Base-by-base conservation (phyloP, 495 filamentous ascomycete species). In the Diplogelasinospora grovesii region DNA sequence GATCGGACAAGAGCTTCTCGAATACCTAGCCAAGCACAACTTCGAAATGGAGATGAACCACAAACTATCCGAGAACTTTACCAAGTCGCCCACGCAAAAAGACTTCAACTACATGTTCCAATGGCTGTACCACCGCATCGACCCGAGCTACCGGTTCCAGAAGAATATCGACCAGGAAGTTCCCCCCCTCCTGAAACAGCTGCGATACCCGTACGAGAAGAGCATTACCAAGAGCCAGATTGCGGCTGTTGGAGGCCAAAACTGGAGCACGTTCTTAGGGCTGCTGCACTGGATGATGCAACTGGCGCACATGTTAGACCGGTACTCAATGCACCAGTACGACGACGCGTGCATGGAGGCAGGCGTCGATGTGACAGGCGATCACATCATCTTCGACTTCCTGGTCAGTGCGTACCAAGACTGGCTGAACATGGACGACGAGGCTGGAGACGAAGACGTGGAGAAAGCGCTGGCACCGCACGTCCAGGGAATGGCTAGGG, bases 201-300 rank as follows among this genome's bases (percentile, higher is more conserved):
- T 99, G 48, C 81, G 92, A 27, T 99, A 99, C 62, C 92, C 92
- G 0, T 97, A 85, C 52, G 87, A 92, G 50, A 86, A 85, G 56
- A 84, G 76, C 52, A 96, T 97, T 54, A 93, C 87, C 33, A 97
- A 96, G 56, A 90, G 84, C 20, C 88, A 95, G 54, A 88, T 97
- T 35, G 75, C 86, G 1, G 90, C 93, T 1, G 93, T 97, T 4
- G 92, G 92, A 38, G 89, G 88, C 8, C 86, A 90, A 56, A 96
- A 95, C 52, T 99, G 92, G 92, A 81, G 83, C 20, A 86, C 85
- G 0, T 95, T 97, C 56, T 68, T 99, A 18, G 93, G 88, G 0
- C 71, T 97, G 64, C 71, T 99, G 33, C 90, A 99, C 62, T 99
- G 92, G 92, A 83, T 99, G 78, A 93, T 99, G 89, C 89, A 96